Conservation (phyloP, 2,329 filamentous ascomycete species). For the Beauveria varroae region DNA sequence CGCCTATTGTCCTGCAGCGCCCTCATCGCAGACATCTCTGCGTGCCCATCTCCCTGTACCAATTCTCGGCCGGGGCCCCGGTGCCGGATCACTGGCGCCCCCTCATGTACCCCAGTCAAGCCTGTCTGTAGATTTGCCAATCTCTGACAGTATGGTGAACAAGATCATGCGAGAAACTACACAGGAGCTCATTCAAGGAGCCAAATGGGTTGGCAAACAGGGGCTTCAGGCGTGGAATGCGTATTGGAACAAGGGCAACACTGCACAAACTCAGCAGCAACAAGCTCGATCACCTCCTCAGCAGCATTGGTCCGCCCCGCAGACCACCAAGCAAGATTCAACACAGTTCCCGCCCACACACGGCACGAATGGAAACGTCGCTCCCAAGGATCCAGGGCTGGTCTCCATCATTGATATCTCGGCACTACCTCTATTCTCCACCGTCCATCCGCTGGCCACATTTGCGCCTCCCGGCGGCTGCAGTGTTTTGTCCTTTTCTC, state of each 20-base stretch:
- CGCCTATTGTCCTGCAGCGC: constrained; percentile 66
- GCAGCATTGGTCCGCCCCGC: constrained; percentile 38
- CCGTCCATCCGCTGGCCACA: constrained; percentile 58
- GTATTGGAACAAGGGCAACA: constrained; percentile 61
- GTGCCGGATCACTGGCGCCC: constrained; percentile 54
- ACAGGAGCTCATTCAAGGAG: constrained; percentile 68
- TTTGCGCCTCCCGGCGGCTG: constrained; percentile 68
- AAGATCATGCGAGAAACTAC: constrained; percentile 73
- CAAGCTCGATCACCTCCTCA: constrained; percentile 37
- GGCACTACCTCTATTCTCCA: constrained; percentile 42
- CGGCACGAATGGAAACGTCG: constrained; percentile 48
- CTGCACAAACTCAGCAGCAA: constrained; percentile 34
- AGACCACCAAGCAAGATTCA: constrained; percentile 36
- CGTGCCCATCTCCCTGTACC: constrained; percentile 57
- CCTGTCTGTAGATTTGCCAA: constrained; percentile 63
- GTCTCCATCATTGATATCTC: constrained; percentile 70
- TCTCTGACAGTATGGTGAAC: constrained; percentile 64
- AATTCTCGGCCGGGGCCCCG: constrained; percentile 45
- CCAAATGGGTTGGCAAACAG: constrained; percentile 70
- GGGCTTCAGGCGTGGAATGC: constrained; percentile 70
- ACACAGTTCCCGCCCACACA: constrained; percentile 69
- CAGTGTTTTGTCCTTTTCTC: constrained; percentile 73
- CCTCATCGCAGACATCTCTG: constrained; percentile 62
- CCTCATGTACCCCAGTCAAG: constrained; percentile 61
- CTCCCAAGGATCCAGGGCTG: constrained; percentile 60